Evolutionary conservation across 208 protist species (phyloP).

Genomic region (Leishmania guyanensis): DNA sequence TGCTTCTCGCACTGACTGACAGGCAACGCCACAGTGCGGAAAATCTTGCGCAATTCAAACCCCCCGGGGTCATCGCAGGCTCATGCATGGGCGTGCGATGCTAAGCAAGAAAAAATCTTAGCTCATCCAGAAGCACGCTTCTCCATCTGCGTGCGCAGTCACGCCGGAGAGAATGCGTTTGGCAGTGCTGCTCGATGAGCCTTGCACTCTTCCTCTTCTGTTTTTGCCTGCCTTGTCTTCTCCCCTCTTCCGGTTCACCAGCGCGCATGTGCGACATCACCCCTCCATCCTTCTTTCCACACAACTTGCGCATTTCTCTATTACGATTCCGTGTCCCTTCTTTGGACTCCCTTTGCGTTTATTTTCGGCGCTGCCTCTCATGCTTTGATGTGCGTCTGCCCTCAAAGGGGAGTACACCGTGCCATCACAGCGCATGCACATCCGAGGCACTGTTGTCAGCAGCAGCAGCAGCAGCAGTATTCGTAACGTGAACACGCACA

Average conservation of each 20-base stretch:
- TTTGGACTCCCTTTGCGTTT: background rate
- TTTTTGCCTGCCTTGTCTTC: background rate
- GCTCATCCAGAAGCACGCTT: background rate
- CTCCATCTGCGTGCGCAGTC: background rate
- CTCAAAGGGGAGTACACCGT: background rate
- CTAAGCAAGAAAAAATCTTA: background rate
- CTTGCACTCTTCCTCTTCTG: background rate
- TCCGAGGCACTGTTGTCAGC: background rate
- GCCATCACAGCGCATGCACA: background rate
- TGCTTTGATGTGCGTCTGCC: background rate
- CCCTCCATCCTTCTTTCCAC: background rate
- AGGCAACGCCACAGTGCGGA: background rate
- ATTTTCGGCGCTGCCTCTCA: background rate
- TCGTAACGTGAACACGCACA: background rate
- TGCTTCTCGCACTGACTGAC: background rate
- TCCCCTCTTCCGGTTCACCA: background rate
- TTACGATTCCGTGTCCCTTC: background rate
- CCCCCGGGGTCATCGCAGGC: background rate
- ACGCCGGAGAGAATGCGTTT: background rate
- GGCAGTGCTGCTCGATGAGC: background rate
- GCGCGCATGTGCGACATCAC: background rate
- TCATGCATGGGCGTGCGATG: background rate
- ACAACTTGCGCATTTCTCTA: too few species aligned
- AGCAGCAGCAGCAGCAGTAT: background rate
- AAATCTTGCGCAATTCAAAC: background rate